Base-by-base conservation (phyloP, 2,329 filamentous ascomycete species). In the Dothideomycetidae sp. region DNA sequence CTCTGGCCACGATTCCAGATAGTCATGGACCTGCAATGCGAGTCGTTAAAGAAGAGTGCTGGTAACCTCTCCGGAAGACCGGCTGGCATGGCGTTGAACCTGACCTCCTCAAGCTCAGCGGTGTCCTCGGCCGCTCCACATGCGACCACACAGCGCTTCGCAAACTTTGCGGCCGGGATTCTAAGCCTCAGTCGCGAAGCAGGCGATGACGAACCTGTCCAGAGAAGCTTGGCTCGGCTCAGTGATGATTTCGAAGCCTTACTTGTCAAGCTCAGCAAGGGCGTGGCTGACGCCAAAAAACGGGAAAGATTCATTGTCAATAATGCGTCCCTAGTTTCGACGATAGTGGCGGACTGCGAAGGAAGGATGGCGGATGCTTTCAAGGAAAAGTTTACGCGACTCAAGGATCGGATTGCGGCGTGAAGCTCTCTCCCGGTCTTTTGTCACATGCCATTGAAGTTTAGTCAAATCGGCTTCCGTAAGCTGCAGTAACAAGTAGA, bases 1-100 rank as follows among this genome's bases (percentile, higher is more conserved):
- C 72, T 98, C 4, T 98, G 90, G 90, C 90, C 90, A 5, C 78
- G 88, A 16, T 81, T 98, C 50, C 92, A 98, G 58, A 73, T 83
- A 40, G 77, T 93, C 49, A 93, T 98, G 75, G 86, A 93, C 54
- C 71, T 78, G 39, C 90, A 98, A 55, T 85, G 81, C 60, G 85
- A 93, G 37, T 92, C 83, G 1, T 70, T 98, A 23, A 80, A 79
- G 36, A 70, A 67, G 42, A 59, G 66, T 31, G 66, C 68, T 2
- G 56, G 57, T 2, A 58, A 60, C 1, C 49, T 68, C 1, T 62
- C 68, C 3, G 60, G 63, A 17, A 62, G 66, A 31, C 60, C 62
- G 32, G 59, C 63, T 3, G 60, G 67, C 53, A 54, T 67, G 67
- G 52, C 77, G 56, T 42, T 75, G 55, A 57, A 63, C 51, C 40